A percentile compares a stretch with the other conserved stretches of the same genome.
Conservation (phyloP, 768 basidiomycete species). For the Suillus clintonianus region DNA sequence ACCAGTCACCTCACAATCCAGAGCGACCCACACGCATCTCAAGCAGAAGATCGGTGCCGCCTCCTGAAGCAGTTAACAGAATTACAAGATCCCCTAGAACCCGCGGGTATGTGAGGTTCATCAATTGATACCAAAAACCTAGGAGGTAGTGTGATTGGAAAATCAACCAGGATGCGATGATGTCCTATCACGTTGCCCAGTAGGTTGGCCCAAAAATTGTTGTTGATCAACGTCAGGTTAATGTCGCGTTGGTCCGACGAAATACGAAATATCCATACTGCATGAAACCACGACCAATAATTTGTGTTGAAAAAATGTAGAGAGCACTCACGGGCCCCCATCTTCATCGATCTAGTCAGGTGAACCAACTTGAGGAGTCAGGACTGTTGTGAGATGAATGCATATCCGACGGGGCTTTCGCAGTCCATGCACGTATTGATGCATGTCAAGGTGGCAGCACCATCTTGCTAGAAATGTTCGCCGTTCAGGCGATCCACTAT, state of each 20-base stretch:
- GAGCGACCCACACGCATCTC: slow-evolving; percentile 38
- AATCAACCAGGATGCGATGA: slow-evolving; percentile 16
- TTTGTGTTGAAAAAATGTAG: slow-evolving; percentile 18
- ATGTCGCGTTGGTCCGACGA: slow-evolving; percentile 44
- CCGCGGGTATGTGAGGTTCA: slow-evolving; percentile 22
- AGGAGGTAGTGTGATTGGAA: slow-evolving; percentile 31
- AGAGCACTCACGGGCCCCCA: slow-evolving; percentile 29
- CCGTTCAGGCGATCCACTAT: slow-evolving; percentile 38
- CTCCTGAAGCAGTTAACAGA: too few species aligned
- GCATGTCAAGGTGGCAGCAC: slow-evolving; percentile 33
- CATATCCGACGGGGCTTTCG: background rate
- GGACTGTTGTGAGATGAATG: too few species aligned
- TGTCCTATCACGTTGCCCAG: slow-evolving; percentile 6
- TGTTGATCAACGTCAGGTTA: slow-evolving; percentile 17
- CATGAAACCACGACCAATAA: background rate
- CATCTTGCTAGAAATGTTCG: slow-evolving; percentile 40
- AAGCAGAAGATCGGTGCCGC: slow-evolving; percentile 31
- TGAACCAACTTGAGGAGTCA: too few species aligned
- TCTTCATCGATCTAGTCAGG: slow-evolving; percentile 36
- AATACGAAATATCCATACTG: slow-evolving; percentile 34
- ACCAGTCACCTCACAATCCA: slow-evolving; percentile 21
- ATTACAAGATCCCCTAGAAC: background rate
- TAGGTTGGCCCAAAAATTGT: too few species aligned
- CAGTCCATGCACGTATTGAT: background rate
- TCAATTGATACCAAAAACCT: slow-evolving; percentile 31